These are phyloP conservation scores for Trametes maxima DNA, from an alignment of 768 basidiomycete species.

Conservation along the genomic window DNA sequence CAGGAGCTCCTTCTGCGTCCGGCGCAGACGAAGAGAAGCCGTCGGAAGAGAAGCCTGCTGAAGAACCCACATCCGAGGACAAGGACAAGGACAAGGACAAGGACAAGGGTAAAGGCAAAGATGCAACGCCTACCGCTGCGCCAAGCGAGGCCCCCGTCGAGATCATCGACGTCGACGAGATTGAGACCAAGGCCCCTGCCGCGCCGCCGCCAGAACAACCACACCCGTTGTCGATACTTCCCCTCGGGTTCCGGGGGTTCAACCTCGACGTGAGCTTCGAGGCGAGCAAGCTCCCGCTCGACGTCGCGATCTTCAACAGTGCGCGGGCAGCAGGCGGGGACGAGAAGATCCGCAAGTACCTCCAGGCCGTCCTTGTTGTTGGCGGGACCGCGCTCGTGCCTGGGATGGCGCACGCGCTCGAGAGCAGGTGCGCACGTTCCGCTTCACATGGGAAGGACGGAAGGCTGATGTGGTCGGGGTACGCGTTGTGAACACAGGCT, in stretches of 20 bases:
- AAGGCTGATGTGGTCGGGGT: neutral
- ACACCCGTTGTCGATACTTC: conserved; percentile 26
- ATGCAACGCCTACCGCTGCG: too few relatives aligned
- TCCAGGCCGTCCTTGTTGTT: conserved; percentile 84
- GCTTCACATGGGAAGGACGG: neutral
- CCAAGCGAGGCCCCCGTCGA: conserved; percentile 37
- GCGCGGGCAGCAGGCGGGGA: conserved; percentile 86
- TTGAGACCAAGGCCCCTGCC: conserved; percentile 25
- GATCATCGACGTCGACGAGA: conserved; percentile 45
- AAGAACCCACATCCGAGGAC: conserved; percentile 23
- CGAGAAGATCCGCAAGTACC: conserved; percentile 87
- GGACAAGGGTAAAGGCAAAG: neutral
- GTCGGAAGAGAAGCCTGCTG: neutral
- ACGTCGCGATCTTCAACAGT: conserved; percentile 92
- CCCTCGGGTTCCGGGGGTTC: conserved; percentile 43
- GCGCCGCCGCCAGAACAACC: conserved; percentile 22
- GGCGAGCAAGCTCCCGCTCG: conserved; percentile 87
- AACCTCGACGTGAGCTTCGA: conserved; percentile 81
- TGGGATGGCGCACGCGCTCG: conserved; percentile 83
- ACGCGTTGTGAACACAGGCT: conserved; percentile 45
- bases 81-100: conserved; percentile 6
- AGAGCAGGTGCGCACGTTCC: conserved; percentile 68
- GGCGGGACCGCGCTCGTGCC: conserved; percentile 83
- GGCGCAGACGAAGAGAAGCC: conserved; percentile 8
- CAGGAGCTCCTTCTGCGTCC: neutral